Base-by-base conservation (phyloP, 805 yeast species). In the Ogataea parapolymorpha region DNA sequence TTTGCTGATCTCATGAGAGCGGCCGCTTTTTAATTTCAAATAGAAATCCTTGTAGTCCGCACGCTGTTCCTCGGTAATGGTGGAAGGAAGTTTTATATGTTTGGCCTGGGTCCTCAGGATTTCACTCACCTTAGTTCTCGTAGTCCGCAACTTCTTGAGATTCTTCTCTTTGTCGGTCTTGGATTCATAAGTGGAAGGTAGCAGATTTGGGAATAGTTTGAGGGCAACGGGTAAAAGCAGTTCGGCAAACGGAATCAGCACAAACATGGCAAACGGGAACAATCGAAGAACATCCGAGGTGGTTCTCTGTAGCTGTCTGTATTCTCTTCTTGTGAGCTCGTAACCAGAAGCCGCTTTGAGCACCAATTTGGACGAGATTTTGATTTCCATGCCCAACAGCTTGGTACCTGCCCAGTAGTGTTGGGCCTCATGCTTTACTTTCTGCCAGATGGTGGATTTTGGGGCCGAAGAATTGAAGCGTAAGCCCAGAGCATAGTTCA, bases 371-470 rank as follows among this genome's bases (percentile, higher is more conserved):
- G 89, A 79, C 0, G 95, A 83, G 28, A 91, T 80, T 61, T 79
- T 83, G 47, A 89, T 74, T 65, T 93, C 99, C 55, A 84, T 79
- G 4, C 97, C 98, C 35, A 91, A 70, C 37, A 93, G 74, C 64
- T 89, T 90, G 6, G 98, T 91, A 32, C 99, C 98, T 52, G 81
- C 84, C 87, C 95, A 88, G 63, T 89, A 89, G 65, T 91, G 99
- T 26, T 79, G 75, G 4, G 82, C 85, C 66, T 86, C 97, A 56
- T 86, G 93, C 62, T 89, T 90, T 41, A 91, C 82, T 56, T 80
- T 82, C 44, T 82, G 85, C 95, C 90, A 82, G n/a, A 85, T 36
- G 1, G 88, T 64, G 34, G 70, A 64, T 56, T 85, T 84, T 37
- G 66, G 61, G 6, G 50, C 53, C 20, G 37, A 22, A 4, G 42